Conservation (phyloP, 345 rosid genomes). For the Orychophragmus violaceus region DNA sequence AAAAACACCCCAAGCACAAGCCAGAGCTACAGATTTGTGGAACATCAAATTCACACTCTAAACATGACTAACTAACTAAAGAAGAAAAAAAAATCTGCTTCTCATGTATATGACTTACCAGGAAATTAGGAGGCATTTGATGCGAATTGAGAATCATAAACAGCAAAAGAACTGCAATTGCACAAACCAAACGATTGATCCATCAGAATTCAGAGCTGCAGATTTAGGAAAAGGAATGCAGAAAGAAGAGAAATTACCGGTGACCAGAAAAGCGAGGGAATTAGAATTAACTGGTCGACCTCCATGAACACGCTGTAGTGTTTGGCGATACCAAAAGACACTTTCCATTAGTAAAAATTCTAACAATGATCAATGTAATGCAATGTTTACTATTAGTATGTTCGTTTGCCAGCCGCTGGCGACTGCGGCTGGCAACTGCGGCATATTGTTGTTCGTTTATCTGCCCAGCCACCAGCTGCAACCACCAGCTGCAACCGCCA, state of each 20-base stretch:
- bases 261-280: slow-evolving; percentile 86
- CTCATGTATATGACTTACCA: slow-evolving; percentile 40
- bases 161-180: slow-evolving; percentile 64
- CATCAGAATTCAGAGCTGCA: background rate
- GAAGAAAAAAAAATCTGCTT: background rate
- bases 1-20: slow-evolving; percentile 85
- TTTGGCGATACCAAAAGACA: background rate
- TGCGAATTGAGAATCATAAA: slow-evolving; percentile 94
- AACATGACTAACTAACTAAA: background rate
- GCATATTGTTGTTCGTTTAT: too few relatives aligned
- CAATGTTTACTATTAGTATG: background rate
- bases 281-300: slow-evolving; percentile 77
- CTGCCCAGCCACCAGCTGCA: too few relatives aligned
- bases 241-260: slow-evolving; percentile 41
- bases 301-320: slow-evolving; percentile 70
- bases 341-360: background rate
- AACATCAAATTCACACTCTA: slow-evolving; percentile 10
- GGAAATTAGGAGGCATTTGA: slow-evolving; percentile 90
- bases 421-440: too few relatives aligned
- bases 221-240: background rate
- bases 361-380: background rate
- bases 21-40: slow-evolving; percentile 60
- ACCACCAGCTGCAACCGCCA: too few relatives aligned
- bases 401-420: too few relatives aligned
- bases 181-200: slow-evolving; percentile 5